These are phyloP conservation scores for Rubus parviflorus DNA, from an alignment of 306 rosid species.

Conservation along the genomic window DNA sequence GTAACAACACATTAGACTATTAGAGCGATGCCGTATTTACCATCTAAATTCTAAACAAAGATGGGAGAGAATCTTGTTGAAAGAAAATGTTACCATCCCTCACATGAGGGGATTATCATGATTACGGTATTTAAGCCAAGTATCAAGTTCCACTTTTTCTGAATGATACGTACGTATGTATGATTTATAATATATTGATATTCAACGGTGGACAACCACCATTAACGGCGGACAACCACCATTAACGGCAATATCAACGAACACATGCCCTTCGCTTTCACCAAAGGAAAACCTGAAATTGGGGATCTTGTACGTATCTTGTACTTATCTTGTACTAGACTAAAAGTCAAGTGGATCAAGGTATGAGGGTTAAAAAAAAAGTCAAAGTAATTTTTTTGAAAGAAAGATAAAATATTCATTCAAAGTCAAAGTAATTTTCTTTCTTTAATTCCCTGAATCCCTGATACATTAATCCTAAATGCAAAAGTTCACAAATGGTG, in stretches of 20 bases:
- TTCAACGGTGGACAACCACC: conserved; percentile 36
- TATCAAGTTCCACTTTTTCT: background rate
- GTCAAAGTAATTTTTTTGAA: background rate
- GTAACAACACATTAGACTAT: background rate
- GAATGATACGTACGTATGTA: no score
- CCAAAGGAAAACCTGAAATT: conserved; percentile 11
- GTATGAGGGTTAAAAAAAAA: background rate
- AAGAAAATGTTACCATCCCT: background rate
- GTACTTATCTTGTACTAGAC: background rate
- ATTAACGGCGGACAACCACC: conserved; percentile 43
- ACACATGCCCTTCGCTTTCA: conserved; percentile 21
- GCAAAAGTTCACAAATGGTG: no score
- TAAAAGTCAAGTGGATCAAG: background rate
- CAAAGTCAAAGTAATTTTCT: no score
- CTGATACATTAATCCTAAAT: no score
- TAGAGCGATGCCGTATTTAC: background rate
- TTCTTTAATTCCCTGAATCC: no score
- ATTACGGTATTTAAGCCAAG: background rate
- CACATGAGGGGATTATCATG: background rate
- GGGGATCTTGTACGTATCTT: background rate
- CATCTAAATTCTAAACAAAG: background rate
- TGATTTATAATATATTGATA: background rate
- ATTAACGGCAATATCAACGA: conserved; percentile 35
- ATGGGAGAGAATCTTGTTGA: background rate
- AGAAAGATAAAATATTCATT: no score